Conservation (phyloP, 2,329 filamentous ascomycete genomes). For the Colletotrichum lentis region DNA sequence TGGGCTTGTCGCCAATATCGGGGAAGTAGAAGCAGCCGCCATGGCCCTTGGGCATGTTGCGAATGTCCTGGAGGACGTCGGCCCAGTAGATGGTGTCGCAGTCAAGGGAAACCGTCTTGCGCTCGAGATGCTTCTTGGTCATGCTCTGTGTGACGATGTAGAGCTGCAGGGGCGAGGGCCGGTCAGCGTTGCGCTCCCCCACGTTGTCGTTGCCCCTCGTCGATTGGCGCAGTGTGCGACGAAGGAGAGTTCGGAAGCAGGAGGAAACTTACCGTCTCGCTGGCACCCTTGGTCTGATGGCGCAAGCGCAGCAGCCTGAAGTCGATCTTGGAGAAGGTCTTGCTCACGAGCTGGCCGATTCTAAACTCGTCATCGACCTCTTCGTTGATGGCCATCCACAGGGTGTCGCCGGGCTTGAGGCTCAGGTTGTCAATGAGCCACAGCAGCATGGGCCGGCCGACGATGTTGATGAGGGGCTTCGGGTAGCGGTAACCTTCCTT, state of each 20-base stretch:
- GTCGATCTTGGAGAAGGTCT: conserved; percentile 42
- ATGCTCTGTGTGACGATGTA: conserved; percentile 45
- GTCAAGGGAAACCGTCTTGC: conserved; percentile 45
- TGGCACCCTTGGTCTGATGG: conserved; percentile 45
- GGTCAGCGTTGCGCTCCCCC: conserved; percentile 16
- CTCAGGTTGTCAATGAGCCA: conserved; percentile 45
- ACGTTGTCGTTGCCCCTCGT: conserved; percentile 1
- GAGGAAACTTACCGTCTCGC: conserved; percentile 42
- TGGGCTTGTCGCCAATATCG: conserved; percentile 44
- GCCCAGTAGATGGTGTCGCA: conserved; percentile 48
- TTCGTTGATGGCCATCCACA: conserved; percentile 46
- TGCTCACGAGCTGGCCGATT: conserved; percentile 43
- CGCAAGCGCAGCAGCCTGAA: conserved; percentile 41
- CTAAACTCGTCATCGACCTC: conserved; percentile 44
- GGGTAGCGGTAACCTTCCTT: conserved; percentile 45
- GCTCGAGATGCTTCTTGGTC: conserved; percentile 42
- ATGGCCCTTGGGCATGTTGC: conserved; percentile 42
- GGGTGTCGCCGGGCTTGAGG: conserved; percentile 41
- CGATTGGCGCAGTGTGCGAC: conserved; percentile 3
- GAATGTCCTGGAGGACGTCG: conserved; percentile 43
- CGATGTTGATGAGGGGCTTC: conserved; percentile 47
- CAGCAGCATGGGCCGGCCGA: conserved; percentile 45
- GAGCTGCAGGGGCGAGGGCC: conserved; percentile 36
- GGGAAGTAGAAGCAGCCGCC: conserved; percentile 44
- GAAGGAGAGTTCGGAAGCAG: not conserved